phyloP scores from a whole-genome alignment of 2,329 filamentous ascomycete genomes.

The Biscogniauxia mediterranea region DNA sequence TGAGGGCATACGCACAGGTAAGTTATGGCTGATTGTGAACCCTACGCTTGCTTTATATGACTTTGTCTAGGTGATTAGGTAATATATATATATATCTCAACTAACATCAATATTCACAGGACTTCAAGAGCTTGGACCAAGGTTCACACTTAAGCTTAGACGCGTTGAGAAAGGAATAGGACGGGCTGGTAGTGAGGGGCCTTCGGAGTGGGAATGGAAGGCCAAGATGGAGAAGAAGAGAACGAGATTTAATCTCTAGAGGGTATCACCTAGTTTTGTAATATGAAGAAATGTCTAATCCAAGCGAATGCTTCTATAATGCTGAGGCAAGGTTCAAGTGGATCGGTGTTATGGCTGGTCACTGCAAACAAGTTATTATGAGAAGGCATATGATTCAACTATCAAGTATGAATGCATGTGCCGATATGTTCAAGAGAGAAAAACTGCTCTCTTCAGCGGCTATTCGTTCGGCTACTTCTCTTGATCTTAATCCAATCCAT shows the following conservation, averaged over 20 bases:
- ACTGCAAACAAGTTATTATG: no score
- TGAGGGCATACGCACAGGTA: slow-evolving; percentile 71
- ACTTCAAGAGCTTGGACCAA: slow-evolving; percentile 84
- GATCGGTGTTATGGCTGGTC: neutral
- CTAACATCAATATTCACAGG: slow-evolving; percentile 43
- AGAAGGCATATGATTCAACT: no score
- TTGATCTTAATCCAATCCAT: no score
- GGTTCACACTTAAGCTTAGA: slow-evolving; percentile 76
- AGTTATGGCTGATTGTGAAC: slow-evolving; percentile 8
- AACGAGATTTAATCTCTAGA: slow-evolving; percentile 86
- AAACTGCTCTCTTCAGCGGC: no score
- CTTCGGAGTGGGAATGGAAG: slow-evolving; percentile 96
- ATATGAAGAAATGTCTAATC: neutral
- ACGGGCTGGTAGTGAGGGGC: slow-evolving; percentile 65
- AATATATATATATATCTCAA: neutral
- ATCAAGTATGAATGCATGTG: no score
- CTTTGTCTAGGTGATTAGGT: neutral
- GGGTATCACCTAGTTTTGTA: neutral
- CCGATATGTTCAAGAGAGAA: no score
- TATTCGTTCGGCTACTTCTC: no score
- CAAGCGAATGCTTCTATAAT: neutral
- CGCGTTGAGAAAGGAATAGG: slow-evolving; percentile 88
- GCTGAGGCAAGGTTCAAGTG: no score
- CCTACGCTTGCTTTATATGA: neutral
- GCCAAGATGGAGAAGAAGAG: slow-evolving; percentile 90